These are phyloP conservation scores for Gynandropsis gynandra DNA, from an alignment of 345 rosid species.

Conservation along the genomic window DNA sequence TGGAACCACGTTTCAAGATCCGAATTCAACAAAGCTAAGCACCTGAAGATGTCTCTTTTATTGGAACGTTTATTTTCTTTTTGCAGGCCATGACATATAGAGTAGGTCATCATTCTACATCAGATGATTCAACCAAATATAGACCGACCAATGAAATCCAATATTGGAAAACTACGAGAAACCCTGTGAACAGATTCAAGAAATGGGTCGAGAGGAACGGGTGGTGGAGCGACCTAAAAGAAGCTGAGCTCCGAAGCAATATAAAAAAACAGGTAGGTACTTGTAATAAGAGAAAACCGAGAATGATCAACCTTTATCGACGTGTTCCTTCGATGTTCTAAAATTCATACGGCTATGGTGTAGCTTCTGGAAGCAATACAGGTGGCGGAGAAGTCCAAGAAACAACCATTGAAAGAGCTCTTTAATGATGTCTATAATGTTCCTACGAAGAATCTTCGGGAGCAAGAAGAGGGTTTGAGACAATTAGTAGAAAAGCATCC, in stretches of 20 bases:
- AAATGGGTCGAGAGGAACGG: conserved; percentile 61
- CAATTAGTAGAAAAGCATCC: conserved; percentile 41
- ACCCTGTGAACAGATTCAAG: conserved; percentile 58
- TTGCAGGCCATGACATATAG: conserved; percentile 60
- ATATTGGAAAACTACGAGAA: conserved; percentile 55
- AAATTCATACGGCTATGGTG: conserved; percentile 1
- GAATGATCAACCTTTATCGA: no score
- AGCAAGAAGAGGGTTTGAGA: conserved; percentile 52
- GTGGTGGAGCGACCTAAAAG: conserved; percentile 69
- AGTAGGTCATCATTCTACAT: conserved; percentile 81
- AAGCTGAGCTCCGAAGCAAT: conserved; percentile 43
- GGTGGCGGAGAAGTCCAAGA: conserved; percentile 51
- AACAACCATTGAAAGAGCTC: conserved; percentile 48
- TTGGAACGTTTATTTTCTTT: neutral
- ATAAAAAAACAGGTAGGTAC: conserved; percentile 44
- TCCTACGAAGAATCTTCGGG: conserved; percentile 43
- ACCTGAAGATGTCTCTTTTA: no score
- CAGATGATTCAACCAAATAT: conserved; percentile 83
- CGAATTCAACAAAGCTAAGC: no score
- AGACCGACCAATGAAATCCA: conserved; percentile 50
- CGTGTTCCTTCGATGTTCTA: neutral
- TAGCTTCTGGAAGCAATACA: conserved; percentile 63
- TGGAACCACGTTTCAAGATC: no score
- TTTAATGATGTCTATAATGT: conserved; percentile 63
- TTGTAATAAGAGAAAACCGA: neutral